Base-by-base conservation (phyloP, 768 basidiomycete genomes). In the Macrolepiota dolichaula region DNA sequence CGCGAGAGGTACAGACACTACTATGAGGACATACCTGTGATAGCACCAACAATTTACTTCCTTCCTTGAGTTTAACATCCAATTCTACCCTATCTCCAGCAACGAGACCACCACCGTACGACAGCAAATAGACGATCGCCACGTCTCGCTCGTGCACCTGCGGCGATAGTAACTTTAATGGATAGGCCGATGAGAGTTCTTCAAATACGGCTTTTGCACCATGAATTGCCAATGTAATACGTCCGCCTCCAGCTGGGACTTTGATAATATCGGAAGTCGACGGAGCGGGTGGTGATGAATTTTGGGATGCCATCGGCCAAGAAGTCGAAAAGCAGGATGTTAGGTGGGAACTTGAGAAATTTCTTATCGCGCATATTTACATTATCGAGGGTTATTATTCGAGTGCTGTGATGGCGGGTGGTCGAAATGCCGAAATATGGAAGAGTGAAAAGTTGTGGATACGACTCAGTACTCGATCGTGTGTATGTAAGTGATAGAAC, bases 21-120 rank as follows among this genome's bases (percentile, higher is more conserved):
- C 4, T 36, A 35, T 42, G 51, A 32, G 36, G 36, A 71, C 79
- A 70, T 61, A 90, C 96, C 82, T 98, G 96, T 10, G 96, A 93
- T 35, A 97, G 77, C 51, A 98, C 70, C 4, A 95, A 76, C 1
- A 98, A 81, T 11, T 73, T 79, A 29, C 84, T 81, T 15, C 77
- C 80, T 32, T 74, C 70, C 44, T 81, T 81, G 12, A 95, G 82
- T 38, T 85, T 73, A 24, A 89, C 83, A n/a, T 73, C 66, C 12
- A 98, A 70, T 47, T 80, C 72, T 54, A 97, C 77, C 27, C 78
- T 73, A 75, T 98, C 96, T 0, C 94, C 94, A 4, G 88, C 86
- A 38, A 98, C 91, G 10, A 98, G 80, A 2, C 96, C 96, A 11
- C 96, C 96, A 0, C 96, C 96, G 66, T 98, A 98, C 37, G 85